Evolutionary conservation across 2,329 filamentous ascomycete species (phyloP).

Genomic region (Curvularia sp.): DNA sequence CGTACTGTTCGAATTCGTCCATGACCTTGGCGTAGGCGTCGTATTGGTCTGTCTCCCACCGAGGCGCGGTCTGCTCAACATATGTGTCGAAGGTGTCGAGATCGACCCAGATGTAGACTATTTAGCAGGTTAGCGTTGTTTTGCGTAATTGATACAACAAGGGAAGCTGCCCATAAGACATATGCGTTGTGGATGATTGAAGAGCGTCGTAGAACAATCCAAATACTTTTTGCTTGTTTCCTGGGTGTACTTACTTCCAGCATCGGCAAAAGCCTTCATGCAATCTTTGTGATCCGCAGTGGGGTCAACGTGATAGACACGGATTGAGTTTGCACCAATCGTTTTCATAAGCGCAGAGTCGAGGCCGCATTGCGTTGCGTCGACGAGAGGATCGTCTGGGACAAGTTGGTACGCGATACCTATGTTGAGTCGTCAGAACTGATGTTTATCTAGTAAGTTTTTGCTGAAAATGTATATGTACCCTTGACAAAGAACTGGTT

Average conservation of each 20-base stretch:
- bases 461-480: slow-evolving; percentile 42
- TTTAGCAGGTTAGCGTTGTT: slow-evolving; percentile 42
- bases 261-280: slow-evolving; percentile 80
- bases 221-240: background rate
- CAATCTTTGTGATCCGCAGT: slow-evolving; percentile 75
- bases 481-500: slow-evolving; percentile 86
- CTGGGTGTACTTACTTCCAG: slow-evolving; percentile 41
- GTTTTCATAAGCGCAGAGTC: slow-evolving; percentile 81
- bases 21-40: slow-evolving; percentile 73
- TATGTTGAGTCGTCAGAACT: slow-evolving; percentile 46
- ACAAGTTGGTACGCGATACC: slow-evolving; percentile 75
- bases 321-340: slow-evolving; percentile 82
- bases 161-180: background rate
- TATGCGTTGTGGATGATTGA: background rate
- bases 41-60: slow-evolving; percentile 77
- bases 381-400: slow-evolving; percentile 76
- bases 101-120: slow-evolving; percentile 85
- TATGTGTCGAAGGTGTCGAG: slow-evolving; percentile 74
- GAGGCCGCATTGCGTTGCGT: slow-evolving; percentile 76
- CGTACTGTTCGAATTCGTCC: slow-evolving; percentile 77
- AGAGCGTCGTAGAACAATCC: no score
- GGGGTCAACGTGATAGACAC: slow-evolving; percentile 86
- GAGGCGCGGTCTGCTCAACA: slow-evolving; percentile 68
- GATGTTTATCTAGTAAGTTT: background rate
- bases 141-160: background rate